Base-by-base conservation (phyloP, 2,329 filamentous ascomycete species). In the Cladorrhinum sp. region DNA sequence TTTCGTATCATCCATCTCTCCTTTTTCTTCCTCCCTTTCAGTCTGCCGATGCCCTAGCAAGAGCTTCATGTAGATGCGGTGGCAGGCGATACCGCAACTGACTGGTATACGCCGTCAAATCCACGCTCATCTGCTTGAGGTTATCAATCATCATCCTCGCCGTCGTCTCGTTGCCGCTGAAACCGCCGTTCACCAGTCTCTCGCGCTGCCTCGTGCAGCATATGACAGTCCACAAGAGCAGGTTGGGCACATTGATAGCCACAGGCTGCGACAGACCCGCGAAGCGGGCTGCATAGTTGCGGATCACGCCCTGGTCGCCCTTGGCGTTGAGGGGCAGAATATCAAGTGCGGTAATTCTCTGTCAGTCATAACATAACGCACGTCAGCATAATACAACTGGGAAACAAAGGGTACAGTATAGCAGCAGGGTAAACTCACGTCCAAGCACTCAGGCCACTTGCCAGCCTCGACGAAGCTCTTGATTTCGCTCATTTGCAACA, bases 51-150 rank as follows among this genome's bases (percentile, higher is more conserved):
- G 91, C 92, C 71, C 88, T 85, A 53, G 92, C 93, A 70, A 98
- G 78, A 64, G 89, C 90, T 79, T 97, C 93, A 76, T 96, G 93
- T 58, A 98, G 82, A 70, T 90, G 85, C 38, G 91, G 89, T 55
- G 92, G 91, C 77, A 98, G 84, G 70, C 95, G 87, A 77, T 96
- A 98, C 71, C 91, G 87, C 71, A 98, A 86, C 81, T 96, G 86
- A 59, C 92, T 93, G 16, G 92, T 93, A 79, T 96, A 98, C 13
- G 95, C 90, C 79, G 95, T 96, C 69, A 97, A 76, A 75, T 98
- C 93, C 74, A 92, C 87, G 41, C 91, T 92, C 78, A 90, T 91
- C 73, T 89, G 85, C 77, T 89, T 85, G 70, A 96, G 79, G 69
- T 89, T 82, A 60, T 89, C 86, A 55, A 88, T 86, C 76, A 92